Evolutionary conservation across 2,329 filamentous ascomycete species (phyloP).

Genomic region (Cladosporium sp.): DNA sequence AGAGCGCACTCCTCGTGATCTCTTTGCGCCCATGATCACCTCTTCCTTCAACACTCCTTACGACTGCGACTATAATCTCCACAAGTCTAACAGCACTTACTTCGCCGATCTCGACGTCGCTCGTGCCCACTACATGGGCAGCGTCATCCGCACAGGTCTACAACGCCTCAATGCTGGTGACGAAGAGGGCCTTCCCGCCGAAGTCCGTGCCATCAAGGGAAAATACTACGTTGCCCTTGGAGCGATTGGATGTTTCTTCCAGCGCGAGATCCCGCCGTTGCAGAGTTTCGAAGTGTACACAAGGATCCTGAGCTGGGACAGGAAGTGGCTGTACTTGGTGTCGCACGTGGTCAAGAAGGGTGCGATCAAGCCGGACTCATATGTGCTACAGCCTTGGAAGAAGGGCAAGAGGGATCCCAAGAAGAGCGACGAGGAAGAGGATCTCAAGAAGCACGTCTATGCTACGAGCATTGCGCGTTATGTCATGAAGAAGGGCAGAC

Average conservation of each 20-base stretch:
- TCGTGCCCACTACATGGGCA: constrained; percentile 74
- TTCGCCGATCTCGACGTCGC: constrained; percentile 83
- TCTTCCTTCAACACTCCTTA: constrained; percentile 66
- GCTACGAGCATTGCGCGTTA: constrained; percentile 53
- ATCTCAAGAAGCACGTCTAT: constrained; percentile 47
- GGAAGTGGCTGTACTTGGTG: constrained; percentile 35
- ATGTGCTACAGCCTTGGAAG: constrained; percentile 19
- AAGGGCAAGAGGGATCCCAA: constrained; percentile 37
- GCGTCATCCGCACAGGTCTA: constrained; percentile 48
- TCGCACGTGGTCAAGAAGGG: constrained; percentile 33
- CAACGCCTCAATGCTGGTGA: constrained; percentile 38
- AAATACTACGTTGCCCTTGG: constrained; percentile 47
- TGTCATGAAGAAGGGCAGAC: constrained; percentile 57
- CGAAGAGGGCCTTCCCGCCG: constrained; percentile 35
- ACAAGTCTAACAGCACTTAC: constrained; percentile 83
- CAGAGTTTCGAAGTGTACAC: constrained; percentile 15
- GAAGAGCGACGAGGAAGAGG: constrained; percentile 34
- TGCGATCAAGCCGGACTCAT: constrained; percentile 38
- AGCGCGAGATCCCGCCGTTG: constrained; percentile 25
- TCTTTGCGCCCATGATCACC: constrained; percentile 71
- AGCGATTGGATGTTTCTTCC: constrained; percentile 50
- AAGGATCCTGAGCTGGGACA: constrained; percentile 14
- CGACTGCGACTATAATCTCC: constrained; percentile 84
- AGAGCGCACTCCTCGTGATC: constrained; percentile 53
- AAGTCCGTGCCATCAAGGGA: constrained; percentile 31